phyloP scores from a whole-genome alignment of 2,329 filamentous ascomycete genomes.

The Lachnum nothofagi region DNA sequence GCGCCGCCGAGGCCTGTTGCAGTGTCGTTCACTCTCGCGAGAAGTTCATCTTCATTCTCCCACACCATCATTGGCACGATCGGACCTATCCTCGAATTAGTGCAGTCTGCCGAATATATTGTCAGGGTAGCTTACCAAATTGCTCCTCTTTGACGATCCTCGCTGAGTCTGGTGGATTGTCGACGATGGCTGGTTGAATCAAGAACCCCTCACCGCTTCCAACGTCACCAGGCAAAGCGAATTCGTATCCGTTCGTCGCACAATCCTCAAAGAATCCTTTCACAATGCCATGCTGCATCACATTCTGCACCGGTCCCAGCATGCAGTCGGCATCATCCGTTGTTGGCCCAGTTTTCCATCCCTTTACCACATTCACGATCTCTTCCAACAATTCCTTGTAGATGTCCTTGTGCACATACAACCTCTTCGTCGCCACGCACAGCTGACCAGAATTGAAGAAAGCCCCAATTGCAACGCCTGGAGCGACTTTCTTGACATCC shows the following conservation, averaged over 20 bases:
- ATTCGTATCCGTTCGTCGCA: conserved; percentile 47
- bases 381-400: conserved; percentile 51
- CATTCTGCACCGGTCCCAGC: conserved; percentile 58
- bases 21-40: conserved; percentile 49
- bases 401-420: conserved; percentile 57
- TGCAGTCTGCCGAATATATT: not conserved
- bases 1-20: conserved; percentile 52
- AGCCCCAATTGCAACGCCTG: conserved; percentile 41
- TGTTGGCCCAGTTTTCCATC: conserved; percentile 38
- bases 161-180: conserved; percentile 51
- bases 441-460: conserved; percentile 52
- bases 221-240: conserved; percentile 43
- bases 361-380: conserved; percentile 41
- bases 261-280: conserved; percentile 52
- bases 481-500: conserved; percentile 43
- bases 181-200: conserved; percentile 54
- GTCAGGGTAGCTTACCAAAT: conserved; percentile 41
- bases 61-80: conserved; percentile 60
- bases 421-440: conserved; percentile 52
- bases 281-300: conserved; percentile 59
- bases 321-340: conserved; percentile 33
- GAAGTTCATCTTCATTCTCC: conserved; percentile 55
- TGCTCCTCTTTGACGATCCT: conserved; percentile 55
- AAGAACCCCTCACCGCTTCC: conserved; percentile 46
- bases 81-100: conserved; percentile 38